Conservation (phyloP, 768 basidiomycete species). For the Hydnomerulius pinastri region DNA sequence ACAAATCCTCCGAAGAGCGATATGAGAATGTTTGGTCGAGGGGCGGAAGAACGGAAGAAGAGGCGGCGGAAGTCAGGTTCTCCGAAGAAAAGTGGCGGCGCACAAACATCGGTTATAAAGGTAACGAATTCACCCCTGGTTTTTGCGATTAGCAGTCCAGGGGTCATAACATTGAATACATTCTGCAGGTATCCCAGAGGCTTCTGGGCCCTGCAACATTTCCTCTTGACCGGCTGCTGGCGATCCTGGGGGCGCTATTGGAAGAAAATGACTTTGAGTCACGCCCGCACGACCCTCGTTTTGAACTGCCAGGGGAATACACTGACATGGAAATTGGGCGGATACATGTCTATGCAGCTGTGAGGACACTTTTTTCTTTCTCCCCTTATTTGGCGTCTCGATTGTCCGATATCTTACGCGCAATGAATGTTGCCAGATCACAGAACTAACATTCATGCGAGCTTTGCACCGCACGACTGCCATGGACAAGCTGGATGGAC, state of each 20-base stretch:
- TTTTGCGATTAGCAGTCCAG: not conserved
- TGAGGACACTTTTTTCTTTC: slow-evolving; percentile 36
- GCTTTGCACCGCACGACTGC: slow-evolving; percentile 66
- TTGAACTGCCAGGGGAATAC: slow-evolving; percentile 63
- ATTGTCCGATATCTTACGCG: slow-evolving; percentile 1
- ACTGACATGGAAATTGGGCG: slow-evolving; percentile 74
- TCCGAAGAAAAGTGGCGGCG: slow-evolving; percentile 35
- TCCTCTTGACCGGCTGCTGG: slow-evolving; percentile 76
- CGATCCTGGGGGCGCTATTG: slow-evolving; percentile 74
- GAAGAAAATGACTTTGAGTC: slow-evolving; percentile 65
- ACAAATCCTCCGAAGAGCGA: slow-evolving; percentile 84
- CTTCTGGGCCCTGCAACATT: slow-evolving; percentile 79
- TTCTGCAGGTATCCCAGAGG: slow-evolving; percentile 67
- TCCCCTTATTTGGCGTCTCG: too few species aligned
- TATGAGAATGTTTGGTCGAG: slow-evolving; percentile 79
- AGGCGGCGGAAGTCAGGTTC: slow-evolving; percentile 47
- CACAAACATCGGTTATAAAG: slow-evolving; percentile 49
- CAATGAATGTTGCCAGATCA: slow-evolving; percentile 46
- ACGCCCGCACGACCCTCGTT: slow-evolving; percentile 47
- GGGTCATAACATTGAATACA: not conserved
- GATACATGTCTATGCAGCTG: slow-evolving; percentile 58
- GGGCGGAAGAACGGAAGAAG: slow-evolving; percentile 62
- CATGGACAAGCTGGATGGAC: slow-evolving; percentile 64
- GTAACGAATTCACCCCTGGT: slow-evolving; percentile 24
- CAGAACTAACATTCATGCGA: slow-evolving; percentile 63